These are phyloP conservation scores for Cladosporium cucumerinum DNA, from an alignment of 2,329 filamentous ascomycete genomes.

Conservation along the genomic window DNA sequence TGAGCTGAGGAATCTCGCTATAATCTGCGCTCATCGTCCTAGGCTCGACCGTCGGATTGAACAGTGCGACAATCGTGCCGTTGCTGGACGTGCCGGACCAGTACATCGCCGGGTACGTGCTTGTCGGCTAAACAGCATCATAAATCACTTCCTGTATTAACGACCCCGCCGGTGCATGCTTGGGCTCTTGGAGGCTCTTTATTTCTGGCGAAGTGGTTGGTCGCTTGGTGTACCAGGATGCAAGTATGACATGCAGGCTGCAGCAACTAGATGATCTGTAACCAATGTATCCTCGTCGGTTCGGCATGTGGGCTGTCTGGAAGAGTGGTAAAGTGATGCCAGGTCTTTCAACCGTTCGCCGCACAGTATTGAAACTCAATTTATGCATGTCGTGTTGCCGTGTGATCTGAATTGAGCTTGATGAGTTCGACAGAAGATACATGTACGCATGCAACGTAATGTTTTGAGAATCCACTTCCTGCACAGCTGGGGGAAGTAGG, in stretches of 20 bases:
- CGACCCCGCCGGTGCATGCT: slow-evolving; percentile 1
- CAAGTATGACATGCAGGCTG: neutral
- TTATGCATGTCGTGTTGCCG: neutral
- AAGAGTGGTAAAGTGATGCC: neutral
- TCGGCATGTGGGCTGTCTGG: neutral
- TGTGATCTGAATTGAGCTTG: neutral
- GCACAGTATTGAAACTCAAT: neutral
- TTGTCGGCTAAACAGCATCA: slow-evolving; percentile 7
- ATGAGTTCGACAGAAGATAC: no score
- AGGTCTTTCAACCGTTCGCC: neutral
- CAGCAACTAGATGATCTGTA: neutral
- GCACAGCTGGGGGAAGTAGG: no score
- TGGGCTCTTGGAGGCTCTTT: neutral
- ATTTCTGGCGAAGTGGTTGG: neutral
- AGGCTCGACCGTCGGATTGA: slow-evolving; percentile 43
- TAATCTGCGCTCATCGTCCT: slow-evolving; percentile 40
- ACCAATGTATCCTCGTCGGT: neutral
- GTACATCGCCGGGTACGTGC: slow-evolving; percentile 48
- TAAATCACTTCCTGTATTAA: neutral
- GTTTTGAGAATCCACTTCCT: no score
- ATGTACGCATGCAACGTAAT: no score
- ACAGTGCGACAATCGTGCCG: slow-evolving; percentile 47
- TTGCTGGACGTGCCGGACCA: slow-evolving; percentile 45
- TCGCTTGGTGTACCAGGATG: neutral
- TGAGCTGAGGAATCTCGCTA: slow-evolving; percentile 45